These are phyloP conservation scores for Aspergillus alliaceus DNA, from an alignment of 2,329 filamentous ascomycete genomes.

Conservation along the genomic window DNA sequence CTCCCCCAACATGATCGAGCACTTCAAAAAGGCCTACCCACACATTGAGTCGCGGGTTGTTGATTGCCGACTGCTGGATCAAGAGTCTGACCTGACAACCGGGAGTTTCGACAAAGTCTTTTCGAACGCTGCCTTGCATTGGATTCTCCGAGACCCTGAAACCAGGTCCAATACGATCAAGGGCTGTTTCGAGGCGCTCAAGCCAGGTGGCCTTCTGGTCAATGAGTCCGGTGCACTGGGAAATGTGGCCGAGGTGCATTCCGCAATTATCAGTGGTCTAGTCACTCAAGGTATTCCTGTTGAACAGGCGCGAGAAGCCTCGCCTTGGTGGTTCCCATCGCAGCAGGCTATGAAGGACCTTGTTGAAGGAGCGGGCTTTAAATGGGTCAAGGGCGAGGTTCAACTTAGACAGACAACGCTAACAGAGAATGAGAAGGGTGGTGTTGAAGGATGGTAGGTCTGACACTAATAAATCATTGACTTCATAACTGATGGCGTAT, in stretches of 20 bases:
- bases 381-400: constrained; percentile 56
- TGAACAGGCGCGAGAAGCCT: constrained; percentile 48
- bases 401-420: constrained; percentile 65
- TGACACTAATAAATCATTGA: background rate
- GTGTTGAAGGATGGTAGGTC: constrained; percentile 60
- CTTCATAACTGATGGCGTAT: background rate
- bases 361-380: constrained; percentile 43
- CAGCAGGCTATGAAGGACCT: constrained; percentile 55
- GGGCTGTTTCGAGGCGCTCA: constrained; percentile 53
- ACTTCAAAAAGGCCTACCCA: constrained; percentile 47
- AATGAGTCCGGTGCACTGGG: constrained; percentile 74
- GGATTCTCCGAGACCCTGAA: constrained; percentile 56
- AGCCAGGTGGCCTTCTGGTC: constrained; percentile 57
- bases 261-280: constrained; percentile 57
- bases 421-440: constrained; percentile 47
- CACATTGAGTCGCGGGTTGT: constrained; percentile 31
- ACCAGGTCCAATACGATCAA: constrained; percentile 55
- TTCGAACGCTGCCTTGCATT: constrained; percentile 67
- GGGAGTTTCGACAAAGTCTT: constrained; percentile 57
- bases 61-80: constrained; percentile 36
- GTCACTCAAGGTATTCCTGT: constrained; percentile 52
- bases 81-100: constrained; percentile 23
- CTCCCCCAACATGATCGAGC: constrained; percentile 59
- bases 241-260: constrained; percentile 64
- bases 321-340: constrained; percentile 73